These are phyloP conservation scores for Umbelopsis sp. DNA, from an alignment of 192 early-diverging fungal species.

Conservation along the genomic window DNA sequence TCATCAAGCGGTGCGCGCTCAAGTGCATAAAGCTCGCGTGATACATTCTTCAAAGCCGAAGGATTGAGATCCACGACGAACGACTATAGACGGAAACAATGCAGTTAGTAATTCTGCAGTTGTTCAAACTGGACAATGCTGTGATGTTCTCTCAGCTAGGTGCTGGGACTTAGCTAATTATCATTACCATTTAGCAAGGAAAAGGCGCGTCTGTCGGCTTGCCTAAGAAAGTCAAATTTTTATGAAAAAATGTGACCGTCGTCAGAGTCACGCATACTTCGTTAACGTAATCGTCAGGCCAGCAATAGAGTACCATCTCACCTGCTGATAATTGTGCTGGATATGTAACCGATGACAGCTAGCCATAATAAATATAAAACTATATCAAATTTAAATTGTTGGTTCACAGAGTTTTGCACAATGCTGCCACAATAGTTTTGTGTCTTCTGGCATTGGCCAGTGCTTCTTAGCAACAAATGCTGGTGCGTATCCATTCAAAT, in stretches of 20 bases:
- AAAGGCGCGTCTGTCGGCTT: neutral
- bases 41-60: conserved; percentile 55
- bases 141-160: neutral
- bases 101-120: neutral
- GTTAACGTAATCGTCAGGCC: neutral
- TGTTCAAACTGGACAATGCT: neutral
- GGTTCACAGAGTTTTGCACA: too few relatives aligned
- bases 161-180: neutral
- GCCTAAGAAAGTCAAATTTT: neutral
- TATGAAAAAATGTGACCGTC: neutral
- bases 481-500: too few relatives aligned
- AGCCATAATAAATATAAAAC: too few relatives aligned
- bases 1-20: conserved; percentile 76
- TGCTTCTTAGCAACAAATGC: too few relatives aligned
- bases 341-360: too few relatives aligned
- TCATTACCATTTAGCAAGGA: neutral
- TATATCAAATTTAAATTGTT: too few relatives aligned
- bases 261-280: neutral
- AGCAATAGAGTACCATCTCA: neutral
- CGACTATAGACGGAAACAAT: conserved; percentile 12
- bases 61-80: conserved; percentile 44
- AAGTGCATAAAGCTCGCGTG: conserved; percentile 59
- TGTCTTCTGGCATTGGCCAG: too few relatives aligned
- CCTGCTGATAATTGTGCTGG: too few relatives aligned
- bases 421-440: too few relatives aligned